Conservation (phyloP, 768 basidiomycete genomes). For the Macrolepiota dolichaula region DNA sequence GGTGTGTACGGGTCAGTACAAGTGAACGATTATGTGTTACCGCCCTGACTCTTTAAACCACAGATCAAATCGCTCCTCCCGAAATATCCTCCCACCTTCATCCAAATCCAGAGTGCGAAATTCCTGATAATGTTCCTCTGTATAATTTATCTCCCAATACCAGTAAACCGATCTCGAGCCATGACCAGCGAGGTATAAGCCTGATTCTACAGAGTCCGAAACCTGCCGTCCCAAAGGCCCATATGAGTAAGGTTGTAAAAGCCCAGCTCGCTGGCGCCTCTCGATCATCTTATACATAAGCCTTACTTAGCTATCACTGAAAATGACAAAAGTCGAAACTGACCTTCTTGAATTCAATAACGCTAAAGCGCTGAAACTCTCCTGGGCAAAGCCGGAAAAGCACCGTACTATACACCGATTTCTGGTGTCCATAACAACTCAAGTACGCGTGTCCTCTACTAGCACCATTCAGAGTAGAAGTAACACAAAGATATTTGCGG, state of each 20-base stretch:
- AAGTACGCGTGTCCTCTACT: background rate
- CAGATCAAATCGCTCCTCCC: background rate
- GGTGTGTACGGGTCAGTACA: too few relatives aligned
- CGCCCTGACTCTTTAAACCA: background rate
- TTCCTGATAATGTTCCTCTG: background rate
- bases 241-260: background rate
- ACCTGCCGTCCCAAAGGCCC: background rate
- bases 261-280: background rate
- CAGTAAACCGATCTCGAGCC: background rate
- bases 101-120: background rate
- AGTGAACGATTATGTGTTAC: too few relatives aligned
- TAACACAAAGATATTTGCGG: background rate
- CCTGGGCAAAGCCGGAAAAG: background rate
- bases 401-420: background rate
- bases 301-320: background rate
- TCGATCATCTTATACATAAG: background rate
- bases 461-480: background rate
- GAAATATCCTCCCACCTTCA: background rate
- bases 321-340: background rate
- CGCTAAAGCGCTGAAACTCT: background rate
- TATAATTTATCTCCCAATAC: constrained; percentile 1
- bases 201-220: background rate
- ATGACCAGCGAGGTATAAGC: background rate
- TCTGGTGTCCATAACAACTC: background rate
- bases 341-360: background rate